Percentiles rank a stretch among this genome's conserved stretches.
These are phyloP conservation scores for Marchantia paleacea DNA, from an alignment of 225 moss, liverwort and hornwort genomes.

Conservation along the genomic window DNA sequence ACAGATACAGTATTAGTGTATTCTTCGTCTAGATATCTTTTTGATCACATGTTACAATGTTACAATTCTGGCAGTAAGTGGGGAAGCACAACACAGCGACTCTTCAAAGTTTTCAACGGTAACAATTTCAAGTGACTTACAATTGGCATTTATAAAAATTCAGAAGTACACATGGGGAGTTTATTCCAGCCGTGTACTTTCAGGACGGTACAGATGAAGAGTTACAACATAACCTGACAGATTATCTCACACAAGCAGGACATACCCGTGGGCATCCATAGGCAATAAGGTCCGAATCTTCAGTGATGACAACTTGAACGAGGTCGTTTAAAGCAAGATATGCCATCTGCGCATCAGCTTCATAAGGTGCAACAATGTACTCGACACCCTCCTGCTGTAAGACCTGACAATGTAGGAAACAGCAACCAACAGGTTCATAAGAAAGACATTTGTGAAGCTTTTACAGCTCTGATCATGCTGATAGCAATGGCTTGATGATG, in stretches of 20 bases:
- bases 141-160: neutral
- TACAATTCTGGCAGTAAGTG: neutral
- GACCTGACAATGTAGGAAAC: constrained; percentile 33
- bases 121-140: too few species aligned
- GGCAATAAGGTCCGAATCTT: constrained; percentile 91
- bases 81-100: neutral
- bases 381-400: constrained; percentile 51
- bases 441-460: neutral
- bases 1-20: too few species aligned
- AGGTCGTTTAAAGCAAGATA: constrained; percentile 64
- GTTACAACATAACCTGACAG: neutral
- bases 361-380: constrained; percentile 92
- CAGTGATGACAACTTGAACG: constrained; percentile 89
- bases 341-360: constrained; percentile 98
- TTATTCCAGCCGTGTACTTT: neutral
- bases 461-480: neutral
- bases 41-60: neutral
- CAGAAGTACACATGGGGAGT: neutral
- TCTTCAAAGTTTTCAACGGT: neutral
- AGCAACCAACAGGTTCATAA: neutral
- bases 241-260: neutral
- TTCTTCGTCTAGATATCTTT: too few species aligned
- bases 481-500: too few species aligned
- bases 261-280: constrained; percentile 85
- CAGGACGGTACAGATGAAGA: neutral